Evolutionary conservation across 2,329 filamentous ascomycete genomes (phyloP).

Genomic region (Fusarium praegraminearum): DNA sequence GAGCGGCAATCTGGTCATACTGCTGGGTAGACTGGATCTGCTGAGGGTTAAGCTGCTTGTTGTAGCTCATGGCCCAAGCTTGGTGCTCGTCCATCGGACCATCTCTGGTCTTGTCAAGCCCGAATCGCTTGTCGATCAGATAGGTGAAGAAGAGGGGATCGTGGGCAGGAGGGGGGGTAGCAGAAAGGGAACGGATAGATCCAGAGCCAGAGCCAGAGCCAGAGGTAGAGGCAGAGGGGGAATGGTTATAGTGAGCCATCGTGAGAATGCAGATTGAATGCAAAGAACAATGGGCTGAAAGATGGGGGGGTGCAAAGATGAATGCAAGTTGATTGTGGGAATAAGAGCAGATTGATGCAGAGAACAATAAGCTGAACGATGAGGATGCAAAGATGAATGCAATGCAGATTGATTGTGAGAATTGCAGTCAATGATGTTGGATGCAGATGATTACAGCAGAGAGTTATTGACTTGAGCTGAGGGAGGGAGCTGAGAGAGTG

Average conservation of each 20-base stretch:
- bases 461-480: not conserved
- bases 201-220: too few relatives aligned
- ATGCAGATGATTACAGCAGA: not conserved
- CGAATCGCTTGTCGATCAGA: not conserved
- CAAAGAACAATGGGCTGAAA: not conserved
- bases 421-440: conserved; percentile 2
- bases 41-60: not conserved
- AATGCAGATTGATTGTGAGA: not conserved
- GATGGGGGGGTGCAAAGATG: not conserved
- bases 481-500: not conserved
- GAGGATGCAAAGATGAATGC: not conserved
- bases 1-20: not conserved
- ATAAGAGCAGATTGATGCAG: not conserved
- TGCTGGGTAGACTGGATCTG: not conserved
- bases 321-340: not conserved
- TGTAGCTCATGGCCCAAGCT: not conserved
- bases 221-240: not conserved
- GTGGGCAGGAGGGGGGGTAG: not conserved
- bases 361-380: not conserved
- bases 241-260: not conserved
- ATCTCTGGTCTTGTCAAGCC: not conserved
- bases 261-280: not conserved
- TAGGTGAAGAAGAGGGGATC: not conserved
- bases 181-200: not conserved
- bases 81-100: not conserved